Conservation (phyloP, 306 rosid species). For the Astragalus membranaceus region DNA sequence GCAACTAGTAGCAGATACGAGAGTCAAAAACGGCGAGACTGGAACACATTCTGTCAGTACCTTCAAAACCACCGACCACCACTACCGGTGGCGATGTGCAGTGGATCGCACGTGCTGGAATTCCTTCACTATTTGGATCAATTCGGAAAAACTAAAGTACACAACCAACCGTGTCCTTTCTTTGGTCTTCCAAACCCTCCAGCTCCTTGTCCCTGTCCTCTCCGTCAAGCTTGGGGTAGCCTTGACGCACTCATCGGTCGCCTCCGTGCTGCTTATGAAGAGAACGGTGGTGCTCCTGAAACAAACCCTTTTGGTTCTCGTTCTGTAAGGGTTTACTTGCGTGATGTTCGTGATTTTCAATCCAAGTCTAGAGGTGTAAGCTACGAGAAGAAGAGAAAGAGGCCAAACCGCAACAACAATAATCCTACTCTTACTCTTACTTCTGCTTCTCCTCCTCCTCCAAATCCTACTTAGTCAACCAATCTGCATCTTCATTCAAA, state of each 20-base stretch:
- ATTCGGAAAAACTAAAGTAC: conserved; percentile 92
- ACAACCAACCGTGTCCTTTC: conserved; percentile 73
- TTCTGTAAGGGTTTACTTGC: conserved; percentile 59
- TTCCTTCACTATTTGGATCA: conserved; percentile 88
- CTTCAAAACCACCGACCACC: conserved; percentile 79
- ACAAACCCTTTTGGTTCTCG: conserved; percentile 72
- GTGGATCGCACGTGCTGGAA: conserved; percentile 77
- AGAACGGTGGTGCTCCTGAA: conserved; percentile 59
- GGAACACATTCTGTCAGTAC: conserved; percentile 97
- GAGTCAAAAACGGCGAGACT: conserved; percentile 87
- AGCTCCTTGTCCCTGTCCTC: conserved; percentile 85
- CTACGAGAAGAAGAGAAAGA: conserved; percentile 87
- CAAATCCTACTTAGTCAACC: background rate
- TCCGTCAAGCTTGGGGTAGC: conserved; percentile 96
- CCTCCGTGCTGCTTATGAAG: conserved; percentile 89
- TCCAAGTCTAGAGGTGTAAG: conserved; percentile 85
- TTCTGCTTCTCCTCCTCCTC: background rate
- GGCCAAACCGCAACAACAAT: conserved; percentile 35
- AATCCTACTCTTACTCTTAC: background rate
- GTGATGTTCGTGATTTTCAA: conserved; percentile 91
- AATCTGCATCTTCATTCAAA: no score
- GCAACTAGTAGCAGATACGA: conserved; percentile 50
- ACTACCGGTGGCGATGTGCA: conserved; percentile 47
- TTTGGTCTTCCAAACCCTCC: conserved; percentile 86
- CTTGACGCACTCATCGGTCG: conserved; percentile 93